phyloP scores from a whole-genome alignment of 2,329 filamentous ascomycete genomes.

The Leptographium wingfieldii region DNA sequence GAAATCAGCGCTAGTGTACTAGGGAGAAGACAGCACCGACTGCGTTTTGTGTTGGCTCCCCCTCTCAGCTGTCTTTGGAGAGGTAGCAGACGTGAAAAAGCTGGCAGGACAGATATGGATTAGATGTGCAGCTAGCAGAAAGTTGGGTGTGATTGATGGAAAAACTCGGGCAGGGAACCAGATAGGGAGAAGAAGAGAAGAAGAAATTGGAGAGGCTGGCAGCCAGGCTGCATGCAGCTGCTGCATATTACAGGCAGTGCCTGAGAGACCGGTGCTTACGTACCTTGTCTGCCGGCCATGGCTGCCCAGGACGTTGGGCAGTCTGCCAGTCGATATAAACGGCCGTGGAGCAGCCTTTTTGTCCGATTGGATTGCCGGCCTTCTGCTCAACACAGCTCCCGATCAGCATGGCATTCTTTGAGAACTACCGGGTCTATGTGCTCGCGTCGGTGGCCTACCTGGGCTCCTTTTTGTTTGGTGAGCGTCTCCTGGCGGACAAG shows the following conservation, averaged over 20 bases:
- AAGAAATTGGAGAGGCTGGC: background rate
- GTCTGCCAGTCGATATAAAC: background rate
- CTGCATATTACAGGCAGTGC: too few relatives aligned
- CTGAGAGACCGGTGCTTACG: background rate
- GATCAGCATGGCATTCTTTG: background rate
- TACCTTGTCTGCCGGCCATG: background rate
- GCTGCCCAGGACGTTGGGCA: too few relatives aligned
- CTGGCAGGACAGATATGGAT: background rate
- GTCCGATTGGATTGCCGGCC: background rate
- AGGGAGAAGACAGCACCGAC: background rate
- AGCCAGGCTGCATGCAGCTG: too few relatives aligned
- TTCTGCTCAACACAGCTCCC: background rate
- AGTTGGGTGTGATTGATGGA: background rate
- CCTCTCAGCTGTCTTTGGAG: background rate
- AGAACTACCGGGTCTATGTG: constrained; percentile 1
- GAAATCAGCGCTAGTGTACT: background rate
- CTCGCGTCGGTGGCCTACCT: constrained; percentile 1
- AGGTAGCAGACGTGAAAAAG: background rate
- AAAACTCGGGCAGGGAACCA: background rate
- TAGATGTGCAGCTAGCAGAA: background rate
- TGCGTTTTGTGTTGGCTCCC: background rate
- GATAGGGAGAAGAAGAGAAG: background rate
- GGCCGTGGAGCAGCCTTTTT: background rate
- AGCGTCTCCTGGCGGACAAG: background rate
- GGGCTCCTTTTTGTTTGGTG: constrained; percentile 1